These are phyloP conservation scores for Coemansia reversa DNA, from an alignment of 192 early-diverging fungal species.

Conservation along the genomic window DNA sequence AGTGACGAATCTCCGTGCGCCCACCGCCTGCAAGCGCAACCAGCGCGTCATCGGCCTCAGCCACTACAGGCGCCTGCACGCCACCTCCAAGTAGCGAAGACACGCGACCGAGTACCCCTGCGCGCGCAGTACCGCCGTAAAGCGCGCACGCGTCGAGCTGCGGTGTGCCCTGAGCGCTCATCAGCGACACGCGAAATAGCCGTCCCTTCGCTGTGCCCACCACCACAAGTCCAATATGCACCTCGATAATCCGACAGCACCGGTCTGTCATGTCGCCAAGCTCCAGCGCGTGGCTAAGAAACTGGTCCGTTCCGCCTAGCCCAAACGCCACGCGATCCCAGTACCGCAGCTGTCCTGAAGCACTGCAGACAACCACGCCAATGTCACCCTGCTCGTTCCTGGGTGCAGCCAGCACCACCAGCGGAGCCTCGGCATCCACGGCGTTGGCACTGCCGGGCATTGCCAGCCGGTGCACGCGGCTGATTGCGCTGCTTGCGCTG, in stretches of 20 bases:
- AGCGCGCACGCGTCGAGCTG: constrained; percentile 22
- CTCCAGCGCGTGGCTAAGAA: constrained; percentile 5
- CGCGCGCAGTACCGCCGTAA: constrained; percentile 12
- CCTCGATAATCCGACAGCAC: constrained; percentile 19
- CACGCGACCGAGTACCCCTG: constrained; percentile 37
- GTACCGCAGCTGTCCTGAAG: constrained; percentile 45
- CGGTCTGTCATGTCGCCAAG: constrained; percentile 19
- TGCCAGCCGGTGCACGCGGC: constrained; percentile 23
- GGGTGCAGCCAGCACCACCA: constrained; percentile 21
- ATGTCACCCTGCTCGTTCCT: constrained; percentile 21
- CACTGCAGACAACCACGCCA: constrained; percentile 36
- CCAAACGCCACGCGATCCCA: constrained; percentile 54
- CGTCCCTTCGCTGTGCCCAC: constrained; percentile 32
- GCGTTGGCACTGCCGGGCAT: constrained; percentile 24
- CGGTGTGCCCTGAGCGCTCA: constrained; percentile 10
- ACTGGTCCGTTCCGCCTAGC: constrained; percentile 38
- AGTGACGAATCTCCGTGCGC: constrained; percentile 45
- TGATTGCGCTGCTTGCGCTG: background rate
- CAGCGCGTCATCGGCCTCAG: constrained; percentile 18
- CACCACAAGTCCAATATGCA: constrained; percentile 19
- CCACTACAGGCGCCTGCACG: background rate
- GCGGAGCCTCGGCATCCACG: constrained; percentile 12
- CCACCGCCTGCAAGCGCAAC: constrained; percentile 33
- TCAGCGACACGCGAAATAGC: constrained; percentile 34
- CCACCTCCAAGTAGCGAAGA: constrained; percentile 41